phyloP scores from a whole-genome alignment of 2,329 filamentous ascomycete genomes.

The Boeremia exigua region DNA sequence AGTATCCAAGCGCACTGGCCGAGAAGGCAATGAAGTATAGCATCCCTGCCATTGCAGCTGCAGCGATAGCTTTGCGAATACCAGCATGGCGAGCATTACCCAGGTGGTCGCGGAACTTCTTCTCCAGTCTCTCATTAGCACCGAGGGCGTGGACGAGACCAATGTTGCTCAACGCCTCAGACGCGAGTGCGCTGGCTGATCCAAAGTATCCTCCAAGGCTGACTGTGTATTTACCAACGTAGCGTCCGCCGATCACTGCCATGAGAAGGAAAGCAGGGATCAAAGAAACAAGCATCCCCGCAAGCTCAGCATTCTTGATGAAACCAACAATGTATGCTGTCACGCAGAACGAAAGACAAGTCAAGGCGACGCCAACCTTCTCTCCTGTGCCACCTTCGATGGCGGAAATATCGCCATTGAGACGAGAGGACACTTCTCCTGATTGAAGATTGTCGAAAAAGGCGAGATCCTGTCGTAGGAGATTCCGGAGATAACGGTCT shows the following conservation, averaged over 20 bases:
- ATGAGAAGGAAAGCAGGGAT: conserved; percentile 69
- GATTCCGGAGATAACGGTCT: conserved; percentile 63
- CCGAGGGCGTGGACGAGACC: conserved; percentile 69
- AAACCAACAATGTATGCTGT: conserved; percentile 73
- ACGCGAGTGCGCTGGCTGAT: conserved; percentile 67
- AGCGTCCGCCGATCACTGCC: conserved; percentile 62
- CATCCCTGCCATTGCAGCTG: conserved; percentile 65
- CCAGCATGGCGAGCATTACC: conserved; percentile 58
- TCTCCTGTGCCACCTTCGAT: conserved; percentile 73
- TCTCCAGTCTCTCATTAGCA: conserved; percentile 64
- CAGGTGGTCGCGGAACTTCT: conserved; percentile 63
- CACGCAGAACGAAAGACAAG: conserved; percentile 69
- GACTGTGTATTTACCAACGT: conserved; percentile 59
- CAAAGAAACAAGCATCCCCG: conserved; percentile 68
- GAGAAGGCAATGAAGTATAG: conserved; percentile 73
- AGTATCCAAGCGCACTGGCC: conserved; percentile 71
- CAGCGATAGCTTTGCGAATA: conserved; percentile 63
- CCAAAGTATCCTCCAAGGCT: conserved; percentile 61
- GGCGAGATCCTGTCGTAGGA: conserved; percentile 67
- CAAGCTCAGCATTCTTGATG: conserved; percentile 66
- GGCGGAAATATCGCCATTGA: conserved; percentile 70
- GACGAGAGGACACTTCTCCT: conserved; percentile 67
- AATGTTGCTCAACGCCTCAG: conserved; percentile 66
- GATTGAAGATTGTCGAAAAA: conserved; percentile 69
- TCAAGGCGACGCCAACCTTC: conserved; percentile 71